Conservation (phyloP, 2,329 filamentous ascomycete genomes). For the Cylindrodendrum hubeiense region DNA sequence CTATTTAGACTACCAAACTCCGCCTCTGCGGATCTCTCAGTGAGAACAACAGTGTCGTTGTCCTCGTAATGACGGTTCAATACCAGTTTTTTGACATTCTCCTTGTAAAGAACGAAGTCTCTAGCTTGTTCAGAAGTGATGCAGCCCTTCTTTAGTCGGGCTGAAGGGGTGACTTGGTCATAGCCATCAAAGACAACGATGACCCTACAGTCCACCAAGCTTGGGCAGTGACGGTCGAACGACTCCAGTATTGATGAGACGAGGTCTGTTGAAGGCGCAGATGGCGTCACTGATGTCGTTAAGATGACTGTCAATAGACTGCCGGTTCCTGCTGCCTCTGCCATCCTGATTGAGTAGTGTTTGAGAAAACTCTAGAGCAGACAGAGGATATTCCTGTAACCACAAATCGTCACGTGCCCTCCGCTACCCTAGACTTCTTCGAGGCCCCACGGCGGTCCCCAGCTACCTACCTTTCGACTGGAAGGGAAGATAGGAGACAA, state of each 20-base stretch:
- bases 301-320: conserved; percentile 54
- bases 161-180: conserved; percentile 57
- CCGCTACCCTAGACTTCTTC: too few relatives aligned
- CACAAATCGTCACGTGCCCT: neutral
- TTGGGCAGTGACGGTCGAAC: conserved; percentile 57
- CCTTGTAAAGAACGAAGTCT: conserved; percentile 59
- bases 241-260: conserved; percentile 60
- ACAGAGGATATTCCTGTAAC: neutral
- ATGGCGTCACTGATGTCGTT: conserved; percentile 68
- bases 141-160: conserved; percentile 66
- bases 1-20: conserved; percentile 59
- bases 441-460: too few relatives aligned
- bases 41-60: neutral
- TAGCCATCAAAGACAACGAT: conserved; percentile 66
- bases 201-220: conserved; percentile 56
- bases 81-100: conserved; percentile 58
- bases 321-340: conserved; percentile 6
- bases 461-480: too few relatives aligned
- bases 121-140: conserved; percentile 60
- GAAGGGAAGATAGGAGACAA: too few relatives aligned
- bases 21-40: conserved; percentile 49
- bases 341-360: conserved; percentile 23
- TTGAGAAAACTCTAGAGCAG: neutral
- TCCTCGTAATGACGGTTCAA: conserved; percentile 31
- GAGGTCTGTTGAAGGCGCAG: conserved; percentile 64